These are phyloP conservation scores for Pugionium cornutum DNA, from an alignment of 345 rosid genomes.

Conservation along the genomic window DNA sequence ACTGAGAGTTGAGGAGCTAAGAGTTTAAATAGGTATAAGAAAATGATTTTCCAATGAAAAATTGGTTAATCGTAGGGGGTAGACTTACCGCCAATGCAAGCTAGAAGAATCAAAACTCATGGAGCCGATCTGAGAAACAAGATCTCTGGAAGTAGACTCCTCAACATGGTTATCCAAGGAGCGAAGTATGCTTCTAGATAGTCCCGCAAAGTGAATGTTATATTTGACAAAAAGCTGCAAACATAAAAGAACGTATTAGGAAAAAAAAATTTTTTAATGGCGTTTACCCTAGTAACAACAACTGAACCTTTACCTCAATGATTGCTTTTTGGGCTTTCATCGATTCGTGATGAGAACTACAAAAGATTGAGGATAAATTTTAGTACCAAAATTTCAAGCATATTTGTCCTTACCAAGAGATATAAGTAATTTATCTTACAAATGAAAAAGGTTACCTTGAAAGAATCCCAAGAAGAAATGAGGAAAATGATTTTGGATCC, in stretches of 20 bases:
- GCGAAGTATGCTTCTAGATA: constrained; percentile 76
- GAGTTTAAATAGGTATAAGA: constrained; percentile 13
- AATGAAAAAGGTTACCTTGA: constrained; percentile 60
- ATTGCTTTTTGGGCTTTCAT: constrained; percentile 93
- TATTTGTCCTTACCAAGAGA: constrained; percentile 13
- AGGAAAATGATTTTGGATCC: constrained; percentile 81
- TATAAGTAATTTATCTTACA: constrained; percentile 13
- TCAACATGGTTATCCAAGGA: constrained; percentile 57
- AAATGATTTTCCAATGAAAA: constrained; percentile 2
- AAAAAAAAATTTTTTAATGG: background rate
- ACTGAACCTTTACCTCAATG: constrained; percentile 65
- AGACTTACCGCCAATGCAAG: constrained; percentile 91
- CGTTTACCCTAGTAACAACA: constrained; percentile 5
- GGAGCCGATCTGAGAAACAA: constrained; percentile 83
- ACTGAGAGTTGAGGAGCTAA: constrained; percentile 23
- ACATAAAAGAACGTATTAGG: constrained; percentile 3
- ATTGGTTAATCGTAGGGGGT: constrained; percentile 16
- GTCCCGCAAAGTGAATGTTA: constrained; percentile 90
- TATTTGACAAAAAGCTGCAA: constrained; percentile 96
- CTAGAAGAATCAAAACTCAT: constrained; percentile 88
- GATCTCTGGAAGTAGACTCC: constrained; percentile 65
- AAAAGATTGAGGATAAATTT: constrained; percentile 34
- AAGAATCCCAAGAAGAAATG: constrained; percentile 83
- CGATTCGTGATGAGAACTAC: constrained; percentile 93
- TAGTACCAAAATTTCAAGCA: constrained; percentile 17